Percentiles rank a stretch among this genome's conserved stretches.
Conservation (phyloP, 495 filamentous ascomycete species). For the Daldinia childiae region DNA sequence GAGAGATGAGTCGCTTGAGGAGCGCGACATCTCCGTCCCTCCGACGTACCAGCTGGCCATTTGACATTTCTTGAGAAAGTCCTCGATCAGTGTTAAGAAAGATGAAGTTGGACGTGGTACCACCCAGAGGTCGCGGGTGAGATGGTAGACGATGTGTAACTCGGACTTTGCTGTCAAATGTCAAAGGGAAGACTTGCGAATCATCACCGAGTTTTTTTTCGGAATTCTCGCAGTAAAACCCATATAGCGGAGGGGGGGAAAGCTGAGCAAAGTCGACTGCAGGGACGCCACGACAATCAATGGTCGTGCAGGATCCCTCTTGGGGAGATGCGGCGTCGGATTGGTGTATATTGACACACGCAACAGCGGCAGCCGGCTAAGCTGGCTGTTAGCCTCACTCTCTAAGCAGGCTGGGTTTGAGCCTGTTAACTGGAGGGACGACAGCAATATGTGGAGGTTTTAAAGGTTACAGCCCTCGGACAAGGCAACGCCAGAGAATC, state of each 20-base stretch:
- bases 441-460: slow-evolving; percentile 37
- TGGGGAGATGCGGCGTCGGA: slow-evolving; percentile 30
- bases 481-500: slow-evolving; percentile 34
- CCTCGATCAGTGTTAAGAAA: slow-evolving; percentile 19
- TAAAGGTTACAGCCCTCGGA: slow-evolving; percentile 36
- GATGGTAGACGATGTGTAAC: slow-evolving; percentile 21
- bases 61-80: slow-evolving; percentile 43
- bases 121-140: slow-evolving; percentile 33
- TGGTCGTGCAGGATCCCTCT: slow-evolving; percentile 35
- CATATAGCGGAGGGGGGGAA: neutral
- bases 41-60: slow-evolving; percentile 49
- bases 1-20: slow-evolving; percentile 47
- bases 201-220: slow-evolving; percentile 30
- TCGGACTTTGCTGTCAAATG: slow-evolving; percentile 37
- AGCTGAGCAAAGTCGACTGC: slow-evolving; percentile 36
- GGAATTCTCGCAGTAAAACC: slow-evolving; percentile 27
- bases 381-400: slow-evolving; percentile 44
- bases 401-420: slow-evolving; percentile 30
- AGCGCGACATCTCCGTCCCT: slow-evolving; percentile 49
- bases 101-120: slow-evolving; percentile 36
- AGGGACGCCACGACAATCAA: slow-evolving; percentile 42
- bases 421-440: slow-evolving; percentile 26
- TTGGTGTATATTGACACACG: slow-evolving; percentile 38
- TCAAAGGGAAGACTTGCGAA: slow-evolving; percentile 34
- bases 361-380: slow-evolving; percentile 37